A percentile compares a stretch with the other conserved stretches of the same genome.
These are phyloP conservation scores for Alternaria dauci DNA, from an alignment of 2,329 filamentous ascomycete genomes.

Conservation along the genomic window DNA sequence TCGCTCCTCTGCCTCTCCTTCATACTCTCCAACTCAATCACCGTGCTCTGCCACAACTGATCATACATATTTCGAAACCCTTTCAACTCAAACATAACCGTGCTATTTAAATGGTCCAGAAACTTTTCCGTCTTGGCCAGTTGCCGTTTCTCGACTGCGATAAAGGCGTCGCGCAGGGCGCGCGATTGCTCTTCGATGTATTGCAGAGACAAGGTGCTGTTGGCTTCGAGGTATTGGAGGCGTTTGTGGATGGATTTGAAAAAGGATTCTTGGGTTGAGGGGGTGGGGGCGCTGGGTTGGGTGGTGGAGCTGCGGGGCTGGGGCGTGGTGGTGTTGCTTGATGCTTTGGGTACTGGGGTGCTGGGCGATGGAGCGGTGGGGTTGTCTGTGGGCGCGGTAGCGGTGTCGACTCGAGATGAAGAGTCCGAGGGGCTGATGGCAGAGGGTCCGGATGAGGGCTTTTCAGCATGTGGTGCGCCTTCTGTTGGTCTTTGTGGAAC, in stretches of 20 bases:
- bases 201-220: constrained; percentile 89
- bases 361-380: constrained; percentile 22
- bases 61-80: constrained; percentile 80
- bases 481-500: constrained; percentile 4
- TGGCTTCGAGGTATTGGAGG: constrained; percentile 87
- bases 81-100: constrained; percentile 76
- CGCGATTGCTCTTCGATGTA: constrained; percentile 97
- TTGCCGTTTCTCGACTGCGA: constrained; percentile 86
- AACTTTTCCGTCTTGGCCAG: constrained; percentile 83
- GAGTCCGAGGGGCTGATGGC: constrained; percentile 9
- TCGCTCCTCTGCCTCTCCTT: constrained; percentile 84
- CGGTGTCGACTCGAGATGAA: constrained; percentile 16
- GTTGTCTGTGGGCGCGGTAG: constrained; percentile 18
- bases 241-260: constrained; percentile 97
- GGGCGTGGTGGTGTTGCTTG: constrained; percentile 31
- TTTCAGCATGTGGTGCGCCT: constrained; percentile 6
- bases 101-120: constrained; percentile 83
- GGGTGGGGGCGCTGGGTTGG: constrained; percentile 65
- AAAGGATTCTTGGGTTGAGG: constrained; percentile 95
- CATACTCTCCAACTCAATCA: constrained; percentile 89
- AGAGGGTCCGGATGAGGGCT: constrained; percentile 12
- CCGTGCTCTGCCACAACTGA: constrained; percentile 94
- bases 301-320: constrained; percentile 49
- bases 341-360: constrained; percentile 19
- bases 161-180: constrained; percentile 86